phyloP scores from a whole-genome alignment of 768 basidiomycete genomes.

The Lepiota venenata region DNA sequence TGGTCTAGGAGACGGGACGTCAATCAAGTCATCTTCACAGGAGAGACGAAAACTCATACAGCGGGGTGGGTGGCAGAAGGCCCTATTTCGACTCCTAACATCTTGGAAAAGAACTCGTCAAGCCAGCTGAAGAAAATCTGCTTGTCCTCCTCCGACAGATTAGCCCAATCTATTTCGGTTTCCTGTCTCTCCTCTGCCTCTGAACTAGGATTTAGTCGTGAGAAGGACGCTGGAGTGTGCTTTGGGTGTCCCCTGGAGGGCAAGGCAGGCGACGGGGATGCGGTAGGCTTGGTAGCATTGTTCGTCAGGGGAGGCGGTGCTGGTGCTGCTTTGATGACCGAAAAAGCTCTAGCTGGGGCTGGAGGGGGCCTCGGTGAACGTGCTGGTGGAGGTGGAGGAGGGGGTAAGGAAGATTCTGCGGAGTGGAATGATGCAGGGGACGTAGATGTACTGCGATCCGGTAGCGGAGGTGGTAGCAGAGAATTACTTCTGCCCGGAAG shows the following conservation, averaged over 20 bases:
- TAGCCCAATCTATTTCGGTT: constrained; percentile 59
- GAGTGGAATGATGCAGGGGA: constrained; percentile 13
- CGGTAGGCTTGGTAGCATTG: constrained; percentile 12
- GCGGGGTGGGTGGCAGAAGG: constrained; percentile 11
- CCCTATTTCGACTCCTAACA: constrained; percentile 16
- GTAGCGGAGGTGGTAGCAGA: constrained; percentile 19
- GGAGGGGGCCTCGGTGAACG: constrained; percentile 8
- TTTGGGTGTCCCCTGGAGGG: constrained; percentile 16
- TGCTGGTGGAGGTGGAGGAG: constrained; percentile 9
- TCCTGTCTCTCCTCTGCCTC: constrained; percentile 3
- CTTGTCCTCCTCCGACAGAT: constrained; percentile 66
- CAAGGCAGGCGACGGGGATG: constrained; percentile 23
- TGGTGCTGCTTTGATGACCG: not conserved
- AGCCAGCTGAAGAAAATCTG: constrained; percentile 74
- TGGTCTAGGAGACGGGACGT: constrained; percentile 17
- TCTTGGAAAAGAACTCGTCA: constrained; percentile 72
- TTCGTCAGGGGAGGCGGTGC: constrained; percentile 13
- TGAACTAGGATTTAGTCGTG: not conserved
- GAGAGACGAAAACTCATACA: constrained; percentile 17
- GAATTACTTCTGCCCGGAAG: constrained; percentile 23
- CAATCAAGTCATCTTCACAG: not conserved
- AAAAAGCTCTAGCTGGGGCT: constrained; percentile 10
- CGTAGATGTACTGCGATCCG: constrained; percentile 14
- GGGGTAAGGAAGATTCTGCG: constrained; percentile 8
- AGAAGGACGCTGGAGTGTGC: constrained; percentile 4